Evolutionary conservation across 2,329 filamentous ascomycete species (phyloP).

Genomic region (Calonectria crousiana): DNA sequence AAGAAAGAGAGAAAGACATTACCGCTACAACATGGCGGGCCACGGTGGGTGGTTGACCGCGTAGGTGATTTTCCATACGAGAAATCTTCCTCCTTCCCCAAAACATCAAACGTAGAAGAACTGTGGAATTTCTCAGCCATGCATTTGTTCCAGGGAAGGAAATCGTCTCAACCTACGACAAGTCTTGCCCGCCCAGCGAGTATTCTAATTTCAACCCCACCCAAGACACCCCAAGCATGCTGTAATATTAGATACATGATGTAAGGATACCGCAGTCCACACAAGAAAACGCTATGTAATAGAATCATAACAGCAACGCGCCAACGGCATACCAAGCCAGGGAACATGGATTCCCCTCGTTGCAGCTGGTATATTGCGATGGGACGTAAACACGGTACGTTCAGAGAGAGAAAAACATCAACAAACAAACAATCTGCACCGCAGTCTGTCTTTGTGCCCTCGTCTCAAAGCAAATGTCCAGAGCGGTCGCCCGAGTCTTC

Average conservation of each 20-base stretch:
- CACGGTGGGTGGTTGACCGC: neutral
- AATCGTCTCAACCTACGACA: neutral
- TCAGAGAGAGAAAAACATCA: neutral
- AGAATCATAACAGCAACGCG: neutral
- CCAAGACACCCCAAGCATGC: constrained; percentile 1
- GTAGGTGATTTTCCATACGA: neutral
- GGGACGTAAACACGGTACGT: neutral
- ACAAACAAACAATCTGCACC: neutral
- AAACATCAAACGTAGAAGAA: neutral
- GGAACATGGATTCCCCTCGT: neutral
- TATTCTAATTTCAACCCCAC: neutral
- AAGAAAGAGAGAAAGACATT: neutral
- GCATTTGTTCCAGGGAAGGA: neutral
- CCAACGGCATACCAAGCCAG: neutral
- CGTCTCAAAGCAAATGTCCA: neutral
- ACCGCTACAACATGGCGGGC: neutral
- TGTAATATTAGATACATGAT: neutral
- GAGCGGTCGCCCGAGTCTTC: neutral
- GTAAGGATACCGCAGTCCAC: neutral
- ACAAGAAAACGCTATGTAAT: neutral
- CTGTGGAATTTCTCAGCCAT: neutral
- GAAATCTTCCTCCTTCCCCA: neutral
- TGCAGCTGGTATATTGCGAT: neutral
- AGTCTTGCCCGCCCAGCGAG: neutral
- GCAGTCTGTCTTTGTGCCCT: neutral